Base-by-base conservation (phyloP, 306 rosid genomes). In the Styphnolobium japonicum region DNA sequence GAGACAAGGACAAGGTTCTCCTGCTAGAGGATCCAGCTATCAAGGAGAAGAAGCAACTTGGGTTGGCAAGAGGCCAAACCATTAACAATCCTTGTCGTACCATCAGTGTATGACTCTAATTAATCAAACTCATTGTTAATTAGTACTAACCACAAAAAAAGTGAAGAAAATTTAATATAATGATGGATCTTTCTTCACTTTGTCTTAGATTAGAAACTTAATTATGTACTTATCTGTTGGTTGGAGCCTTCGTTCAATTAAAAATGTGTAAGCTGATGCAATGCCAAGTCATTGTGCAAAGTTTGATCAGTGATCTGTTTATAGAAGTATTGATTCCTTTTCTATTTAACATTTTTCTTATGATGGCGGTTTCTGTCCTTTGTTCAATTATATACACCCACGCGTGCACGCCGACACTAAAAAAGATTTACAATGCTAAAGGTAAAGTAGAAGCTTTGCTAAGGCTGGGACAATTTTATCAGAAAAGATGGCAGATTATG, bases 1-100 rank as follows among this genome's bases (percentile, higher is more conserved):
- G 88, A 58, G 93, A 93, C 89, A 93, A 91, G 77, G 98, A 95
- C 90, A 95, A 95, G 66, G 96, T 93, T 67, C 84, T 95, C 3
- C 56, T 95, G 64, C 86, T 95, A 1, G 87, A 95, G 84, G 99
- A 95, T 77, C 99, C 99, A 66, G 98, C 92, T 3, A 87, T 89
- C 36, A 93, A 90, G 76, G 99, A 91, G 64, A 87, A 82, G 85
- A 95, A 91, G 91, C 89, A 87, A 2, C 91, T 88, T 66, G 86
- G 85, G 37, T 60, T 87, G 58, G 84, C 83, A 3, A 81, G 76
- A 25, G 76, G 42, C 43, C 86, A 86, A 75, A 45, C 77, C 36
- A 81, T 79, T 57, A 51, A 79, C 64, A 55, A 87, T 67, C 64
- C 90, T 25, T 75, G 84, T 37, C 79, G 79, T 57, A 83, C 90